Evolutionary conservation across 2,329 filamentous ascomycete genomes (phyloP), one percentile per base, ranked within the genome.

Genomic region (Aspergillus ruber): DNA sequence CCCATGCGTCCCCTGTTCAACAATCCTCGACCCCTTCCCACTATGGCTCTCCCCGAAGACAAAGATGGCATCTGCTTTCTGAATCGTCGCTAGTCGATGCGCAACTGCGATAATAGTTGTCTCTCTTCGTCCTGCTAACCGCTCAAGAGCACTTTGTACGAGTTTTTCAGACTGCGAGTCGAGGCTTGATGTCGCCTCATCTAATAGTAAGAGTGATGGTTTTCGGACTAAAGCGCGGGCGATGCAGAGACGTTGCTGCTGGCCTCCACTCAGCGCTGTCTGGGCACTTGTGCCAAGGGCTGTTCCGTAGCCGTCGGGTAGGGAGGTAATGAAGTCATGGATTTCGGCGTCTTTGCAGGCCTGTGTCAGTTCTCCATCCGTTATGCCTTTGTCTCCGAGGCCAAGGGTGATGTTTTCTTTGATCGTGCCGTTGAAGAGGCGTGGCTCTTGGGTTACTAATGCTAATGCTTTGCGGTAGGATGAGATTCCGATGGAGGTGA

Each of bases 61-160:
- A 57, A 87, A 88, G 38, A 90, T 90, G n/a, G 83, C 72, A 63
- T 91, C 83, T 1, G 86, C 85, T 56, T 90, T 85, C 64, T 87
- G 86, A 17, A 90, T 82, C 10, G 85, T 91, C 0, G 84, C 84
- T 43, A 91, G 72, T 12, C 87, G 75, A 63, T 91, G 88, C 1
- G 88, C 88, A 9, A 93, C 86, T 2, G 86, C 85, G 3, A 93
- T 74, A 51, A 86, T 87, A 2, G 88, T 81, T 46, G 65, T 60
- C 25, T 59, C 83, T 6, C 78, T 79, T 53, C 75, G 74, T 3
- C 75, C 76, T 0, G 81, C 82, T 29, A 56, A 62, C 38, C 74
- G 74, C 70, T 88, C 83, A 59, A 90, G 81, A 0, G 85, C 85
- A 1, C 72, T 73, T 64, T 90, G 83, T 8, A 88, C 81, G 1